Conservation (phyloP, 2,329 filamentous ascomycete genomes). For the Proliferodiscus dingleyae region DNA sequence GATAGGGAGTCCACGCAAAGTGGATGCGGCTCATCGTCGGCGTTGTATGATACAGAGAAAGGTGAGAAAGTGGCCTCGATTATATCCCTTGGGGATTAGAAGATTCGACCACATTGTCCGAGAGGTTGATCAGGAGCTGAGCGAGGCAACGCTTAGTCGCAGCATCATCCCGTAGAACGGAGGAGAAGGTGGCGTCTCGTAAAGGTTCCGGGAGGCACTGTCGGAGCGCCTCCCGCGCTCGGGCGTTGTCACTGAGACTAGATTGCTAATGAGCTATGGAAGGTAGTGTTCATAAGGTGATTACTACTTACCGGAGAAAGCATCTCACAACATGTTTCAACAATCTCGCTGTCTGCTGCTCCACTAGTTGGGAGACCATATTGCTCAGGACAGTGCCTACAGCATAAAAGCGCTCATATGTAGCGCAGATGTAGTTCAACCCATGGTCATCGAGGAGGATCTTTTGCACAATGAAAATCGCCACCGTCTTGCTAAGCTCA, state of each 20-base stretch:
- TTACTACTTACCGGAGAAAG: constrained; percentile 74
- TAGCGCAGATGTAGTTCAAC: constrained; percentile 96
- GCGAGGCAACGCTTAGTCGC: constrained; percentile 96
- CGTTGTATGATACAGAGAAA: constrained; percentile 28
- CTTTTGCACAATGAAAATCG: constrained; percentile 99
- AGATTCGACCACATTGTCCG: constrained; percentile 67
- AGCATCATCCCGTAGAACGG: constrained; percentile 91
- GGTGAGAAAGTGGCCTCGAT: constrained; percentile 11
- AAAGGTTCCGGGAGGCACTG: constrained; percentile 98
- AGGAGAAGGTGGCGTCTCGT: constrained; percentile 95
- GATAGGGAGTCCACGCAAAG: constrained; percentile 23
- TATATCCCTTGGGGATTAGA: constrained; percentile 30
- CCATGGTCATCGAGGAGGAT: constrained; percentile 95
- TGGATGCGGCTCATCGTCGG: constrained; percentile 21
- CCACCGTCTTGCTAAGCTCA: constrained; percentile 96
- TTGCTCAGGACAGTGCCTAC: constrained; percentile 97
- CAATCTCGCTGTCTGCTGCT: constrained; percentile 91
- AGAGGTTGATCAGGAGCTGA: constrained; percentile 95
- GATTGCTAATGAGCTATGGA: constrained; percentile 10
- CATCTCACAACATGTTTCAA: constrained; percentile 97
- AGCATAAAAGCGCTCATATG: constrained; percentile 96
- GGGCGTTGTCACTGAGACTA: constrained; percentile 91
- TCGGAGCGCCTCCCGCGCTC: constrained; percentile 86
- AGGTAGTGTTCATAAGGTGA: not conserved
- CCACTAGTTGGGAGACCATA: constrained; percentile 96